Base-by-base conservation (phyloP, 2,329 filamentous ascomycete genomes). In the Monilinia fructigena region DNA sequence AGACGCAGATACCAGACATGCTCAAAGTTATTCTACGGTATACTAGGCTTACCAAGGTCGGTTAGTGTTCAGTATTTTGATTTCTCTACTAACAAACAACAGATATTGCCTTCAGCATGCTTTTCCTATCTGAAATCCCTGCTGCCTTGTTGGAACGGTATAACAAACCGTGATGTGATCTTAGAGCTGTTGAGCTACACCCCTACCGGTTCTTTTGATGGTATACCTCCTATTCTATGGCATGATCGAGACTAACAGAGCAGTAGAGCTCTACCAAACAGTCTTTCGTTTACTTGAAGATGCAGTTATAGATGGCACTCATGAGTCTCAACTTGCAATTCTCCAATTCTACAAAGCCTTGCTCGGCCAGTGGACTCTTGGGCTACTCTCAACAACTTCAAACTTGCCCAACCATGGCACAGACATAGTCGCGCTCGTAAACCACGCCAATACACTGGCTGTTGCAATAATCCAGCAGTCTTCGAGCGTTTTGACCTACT, bases 291-390 rank as follows among this genome's bases (percentile, higher is more conserved):
- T 79, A 1, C 76, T 89, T 16, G 85, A 89, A 72, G 76, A 76
- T 0, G 79, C 78, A 28, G 73, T 86, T 0, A 76, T 86, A 12
- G 80, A 84, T 70, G 80, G 82, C 53, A 80, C 79, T 0, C 67
- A 81, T 0, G 73, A 79, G 7, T 85, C 87, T 0, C 88, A 88
- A 71, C 74, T 84, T 0, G 80, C 80, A 2, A 78, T 96, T 2
- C 81, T 95, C 3, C 76, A 77, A 1, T 87, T 92, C 69, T 95
- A 94, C 76, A 87, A 84, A 1, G 77, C 78, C 14, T 79, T 96
- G 7, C 82, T 94, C 55, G 83, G 81, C 14, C 83, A 86, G 67
- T 89, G 86, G 86, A 79, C 78, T 8, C 74, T 79, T 12, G 68
- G 76, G 3, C 76, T 87, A 55, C 76, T 80, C 26, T 79, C 82